Percentiles rank a stretch among this genome's conserved stretches.
Conservation (phyloP, 1,284 basidiomycete species). For the Tilletiaria anomala region DNA sequence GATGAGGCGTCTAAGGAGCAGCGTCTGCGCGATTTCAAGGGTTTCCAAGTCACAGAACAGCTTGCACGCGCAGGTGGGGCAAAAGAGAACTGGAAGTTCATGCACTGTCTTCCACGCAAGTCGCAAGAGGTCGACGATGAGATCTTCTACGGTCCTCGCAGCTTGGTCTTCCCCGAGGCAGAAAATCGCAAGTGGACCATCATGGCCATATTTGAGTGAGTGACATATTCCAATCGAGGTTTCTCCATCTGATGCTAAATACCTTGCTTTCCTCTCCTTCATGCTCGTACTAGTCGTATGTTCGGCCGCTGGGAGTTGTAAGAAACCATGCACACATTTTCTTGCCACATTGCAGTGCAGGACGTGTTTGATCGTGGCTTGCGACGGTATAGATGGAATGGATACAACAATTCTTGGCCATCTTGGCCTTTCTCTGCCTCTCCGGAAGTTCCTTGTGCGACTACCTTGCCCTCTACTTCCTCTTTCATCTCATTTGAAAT, state of each 20-base stretch:
- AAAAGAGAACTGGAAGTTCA: constrained; percentile 78
- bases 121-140: constrained; percentile 55
- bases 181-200: constrained; percentile 41
- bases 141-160: constrained; percentile 35
- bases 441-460: no score
- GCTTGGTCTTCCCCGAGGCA: constrained; percentile 37
- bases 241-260: not conserved
- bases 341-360: no score
- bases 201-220: constrained; percentile 32
- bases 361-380: no score
- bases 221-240: no score
- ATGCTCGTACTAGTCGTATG: constrained; percentile 11
- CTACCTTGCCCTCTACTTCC: no score
- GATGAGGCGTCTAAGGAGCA: constrained; percentile 89
- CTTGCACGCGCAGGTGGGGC: constrained; percentile 53
- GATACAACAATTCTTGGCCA: no score
- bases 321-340: no score
- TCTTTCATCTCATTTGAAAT: no score
- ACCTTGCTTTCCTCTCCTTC: not conserved
- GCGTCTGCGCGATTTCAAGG: constrained; percentile 69
- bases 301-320: constrained; percentile 27
- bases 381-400: no score
- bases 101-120: constrained; percentile 91
- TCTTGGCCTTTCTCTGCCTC: no score
- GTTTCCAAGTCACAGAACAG: constrained; percentile 82